Evolutionary conservation across 768 basidiomycete genomes (phyloP).

Genomic region (Termitomyces sp.): DNA sequence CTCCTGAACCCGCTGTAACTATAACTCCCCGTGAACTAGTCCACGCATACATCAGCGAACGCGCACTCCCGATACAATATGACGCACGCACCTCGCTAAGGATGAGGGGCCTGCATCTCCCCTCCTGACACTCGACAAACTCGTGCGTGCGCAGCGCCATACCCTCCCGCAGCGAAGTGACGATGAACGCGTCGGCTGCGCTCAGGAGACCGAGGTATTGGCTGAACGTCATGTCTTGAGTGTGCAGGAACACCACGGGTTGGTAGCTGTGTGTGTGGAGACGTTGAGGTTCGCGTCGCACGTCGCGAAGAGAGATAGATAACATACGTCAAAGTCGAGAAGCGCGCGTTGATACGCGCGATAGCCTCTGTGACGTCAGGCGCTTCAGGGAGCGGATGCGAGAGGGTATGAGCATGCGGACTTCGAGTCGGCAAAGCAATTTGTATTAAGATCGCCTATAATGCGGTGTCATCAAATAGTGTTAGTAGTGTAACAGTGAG

Average conservation of each 20-base stretch:
- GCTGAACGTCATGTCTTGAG: conserved; percentile 77
- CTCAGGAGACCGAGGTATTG: conserved; percentile 81
- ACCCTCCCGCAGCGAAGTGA: conserved; percentile 80
- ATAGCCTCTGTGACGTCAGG: conserved; percentile 73
- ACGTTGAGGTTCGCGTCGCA: neutral
- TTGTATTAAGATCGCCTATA: conserved; percentile 76
- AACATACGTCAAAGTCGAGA: conserved; percentile 68
- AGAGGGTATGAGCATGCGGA: conserved; percentile 56
- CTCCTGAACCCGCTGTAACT: conserved; percentile 84
- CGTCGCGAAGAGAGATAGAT: neutral
- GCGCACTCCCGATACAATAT: neutral
- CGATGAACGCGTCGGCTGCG: conserved; percentile 81
- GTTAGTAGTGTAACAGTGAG: neutral
- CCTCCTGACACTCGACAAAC: conserved; percentile 83
- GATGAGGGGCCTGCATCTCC: conserved; percentile 61
- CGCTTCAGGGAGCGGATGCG: conserved; percentile 13
- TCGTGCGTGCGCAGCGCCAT: conserved; percentile 85
- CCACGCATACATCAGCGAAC: neutral
- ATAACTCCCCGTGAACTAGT: conserved; percentile 80
- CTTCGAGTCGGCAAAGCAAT: conserved; percentile 82
- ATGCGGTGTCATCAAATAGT: neutral
- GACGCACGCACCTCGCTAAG: conserved; percentile 60
- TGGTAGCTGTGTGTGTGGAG: conserved; percentile 35
- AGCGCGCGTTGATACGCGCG: conserved; percentile 76
- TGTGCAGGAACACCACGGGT: conserved; percentile 82